These are phyloP conservation scores for Paraconiothyrium sp. DNA, from an alignment of 2,329 filamentous ascomycete genomes.

Conservation along the genomic window DNA sequence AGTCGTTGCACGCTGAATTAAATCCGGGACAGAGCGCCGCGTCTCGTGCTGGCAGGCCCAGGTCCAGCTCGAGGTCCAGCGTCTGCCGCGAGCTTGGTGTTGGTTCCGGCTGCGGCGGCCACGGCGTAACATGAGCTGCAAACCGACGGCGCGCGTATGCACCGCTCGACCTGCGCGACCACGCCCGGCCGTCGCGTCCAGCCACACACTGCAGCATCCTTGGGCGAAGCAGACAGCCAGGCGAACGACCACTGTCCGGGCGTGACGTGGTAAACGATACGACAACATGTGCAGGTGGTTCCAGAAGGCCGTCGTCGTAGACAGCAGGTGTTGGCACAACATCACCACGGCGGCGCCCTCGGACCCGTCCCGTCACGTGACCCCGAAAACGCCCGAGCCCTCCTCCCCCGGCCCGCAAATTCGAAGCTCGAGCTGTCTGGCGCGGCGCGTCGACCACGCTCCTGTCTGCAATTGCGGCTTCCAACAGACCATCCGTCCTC, in stretches of 20 bases:
- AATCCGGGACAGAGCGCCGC: neutral
- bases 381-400: neutral
- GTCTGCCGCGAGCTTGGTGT: constrained; percentile 2
- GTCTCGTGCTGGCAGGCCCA: neutral
- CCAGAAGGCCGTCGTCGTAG: neutral
- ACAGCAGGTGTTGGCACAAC: neutral
- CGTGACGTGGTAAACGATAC: no score
- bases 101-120: constrained; percentile 7
- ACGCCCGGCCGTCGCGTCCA: neutral
- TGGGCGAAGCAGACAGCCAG: no score
- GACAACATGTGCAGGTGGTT: neutral
- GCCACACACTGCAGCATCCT: neutral
- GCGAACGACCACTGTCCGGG: no score
- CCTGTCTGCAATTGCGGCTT: constrained; percentile 12
- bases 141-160: constrained; percentile 9
- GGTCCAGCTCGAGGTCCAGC: neutral
- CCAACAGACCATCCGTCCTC: constrained; percentile 9
- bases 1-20: constrained; percentile 9
- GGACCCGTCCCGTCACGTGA: neutral
- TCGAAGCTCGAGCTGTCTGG: constrained; percentile 2
- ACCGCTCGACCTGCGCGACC: neutral
- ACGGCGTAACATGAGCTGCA: constrained; percentile 1
- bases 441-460: constrained; percentile 3
- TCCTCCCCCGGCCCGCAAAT: neutral
- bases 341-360: no score